Evolutionary conservation across 495 filamentous ascomycete species (phyloP).

Genomic region (Tuber melanosporum): DNA sequence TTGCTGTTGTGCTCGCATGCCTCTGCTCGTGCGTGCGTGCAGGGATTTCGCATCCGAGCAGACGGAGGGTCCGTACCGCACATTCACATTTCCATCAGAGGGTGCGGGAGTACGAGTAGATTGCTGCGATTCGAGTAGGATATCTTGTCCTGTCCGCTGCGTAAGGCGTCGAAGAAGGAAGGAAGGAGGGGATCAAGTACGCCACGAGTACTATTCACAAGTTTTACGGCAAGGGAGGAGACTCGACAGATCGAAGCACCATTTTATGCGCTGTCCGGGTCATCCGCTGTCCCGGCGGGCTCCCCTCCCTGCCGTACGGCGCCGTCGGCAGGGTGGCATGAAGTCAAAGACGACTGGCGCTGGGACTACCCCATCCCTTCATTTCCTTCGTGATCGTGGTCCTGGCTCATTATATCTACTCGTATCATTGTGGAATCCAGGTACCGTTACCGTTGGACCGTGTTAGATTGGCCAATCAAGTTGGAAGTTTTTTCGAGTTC

Average conservation of each 20-base stretch:
- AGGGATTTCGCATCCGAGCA: not conserved
- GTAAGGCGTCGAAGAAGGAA: not conserved
- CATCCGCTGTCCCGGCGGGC: not conserved
- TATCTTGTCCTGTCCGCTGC: not conserved
- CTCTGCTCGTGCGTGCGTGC: not conserved
- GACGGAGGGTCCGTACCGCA: not conserved
- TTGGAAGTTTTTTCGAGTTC: not conserved
- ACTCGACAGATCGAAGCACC: not conserved
- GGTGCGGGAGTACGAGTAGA: not conserved
- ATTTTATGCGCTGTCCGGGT: not conserved
- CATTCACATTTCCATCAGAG: not conserved
- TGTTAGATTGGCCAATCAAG: not conserved
- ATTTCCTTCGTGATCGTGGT: not conserved
- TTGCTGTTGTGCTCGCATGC: not conserved
- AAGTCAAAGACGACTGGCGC: not conserved
- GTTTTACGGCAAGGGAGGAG: not conserved
- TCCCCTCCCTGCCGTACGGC: no score
- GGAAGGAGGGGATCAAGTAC: not conserved
- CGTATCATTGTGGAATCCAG: not conserved
- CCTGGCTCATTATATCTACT: not conserved
- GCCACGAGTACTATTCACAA: not conserved
- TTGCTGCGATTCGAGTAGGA: not conserved
- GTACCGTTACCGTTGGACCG: not conserved
- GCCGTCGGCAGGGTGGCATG: not conserved
- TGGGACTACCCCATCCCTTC: not conserved